Evolutionary conservation across 2,329 filamentous ascomycete genomes (phyloP).

Genomic region (Aspergillus fumigatiaffinis): DNA sequence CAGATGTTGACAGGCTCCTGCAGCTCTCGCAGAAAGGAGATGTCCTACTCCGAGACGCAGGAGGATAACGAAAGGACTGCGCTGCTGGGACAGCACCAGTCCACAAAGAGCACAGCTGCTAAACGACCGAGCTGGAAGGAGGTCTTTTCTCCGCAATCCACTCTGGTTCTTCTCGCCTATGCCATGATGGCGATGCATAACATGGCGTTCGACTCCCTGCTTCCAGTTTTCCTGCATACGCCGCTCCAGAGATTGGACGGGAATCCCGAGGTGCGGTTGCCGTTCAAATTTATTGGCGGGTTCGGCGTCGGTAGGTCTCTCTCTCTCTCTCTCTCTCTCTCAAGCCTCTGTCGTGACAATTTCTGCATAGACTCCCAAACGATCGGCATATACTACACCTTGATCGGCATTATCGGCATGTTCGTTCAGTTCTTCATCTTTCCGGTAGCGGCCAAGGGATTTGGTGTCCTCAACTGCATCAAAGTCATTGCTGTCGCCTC

Average conservation of each 20-base stretch:
- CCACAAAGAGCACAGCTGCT: constrained; percentile 11
- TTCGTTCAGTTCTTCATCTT: constrained; percentile 83
- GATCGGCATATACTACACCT: constrained; percentile 81
- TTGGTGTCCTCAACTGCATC: constrained; percentile 71
- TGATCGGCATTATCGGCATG: constrained; percentile 76
- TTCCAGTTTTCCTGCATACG: constrained; percentile 85
- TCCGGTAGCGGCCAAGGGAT: constrained; percentile 67
- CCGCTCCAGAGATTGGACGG: constrained; percentile 53
- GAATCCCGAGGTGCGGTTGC: constrained; percentile 58
- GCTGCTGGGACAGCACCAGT: constrained; percentile 25
- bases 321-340: constrained; percentile 1
- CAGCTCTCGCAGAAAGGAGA: constrained; percentile 20
- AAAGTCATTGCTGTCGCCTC: constrained; percentile 63
- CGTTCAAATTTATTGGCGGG: constrained; percentile 78
- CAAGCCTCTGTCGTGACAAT: background rate
- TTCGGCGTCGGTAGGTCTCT: constrained; percentile 58
- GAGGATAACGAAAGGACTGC: constrained; percentile 29
- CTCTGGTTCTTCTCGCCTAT: constrained; percentile 72
- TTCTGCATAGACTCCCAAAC: constrained; percentile 56
- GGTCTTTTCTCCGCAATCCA: constrained; percentile 70
- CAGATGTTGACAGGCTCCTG: constrained; percentile 54
- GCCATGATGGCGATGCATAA: constrained; percentile 76
- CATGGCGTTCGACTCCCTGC: constrained; percentile 79
- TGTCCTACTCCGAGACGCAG: constrained; percentile 7
- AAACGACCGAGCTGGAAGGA: constrained; percentile 50